Evolutionary conservation across 495 filamentous ascomycete genomes (phyloP).

Genomic region (Aspergillus sparsus): DNA sequence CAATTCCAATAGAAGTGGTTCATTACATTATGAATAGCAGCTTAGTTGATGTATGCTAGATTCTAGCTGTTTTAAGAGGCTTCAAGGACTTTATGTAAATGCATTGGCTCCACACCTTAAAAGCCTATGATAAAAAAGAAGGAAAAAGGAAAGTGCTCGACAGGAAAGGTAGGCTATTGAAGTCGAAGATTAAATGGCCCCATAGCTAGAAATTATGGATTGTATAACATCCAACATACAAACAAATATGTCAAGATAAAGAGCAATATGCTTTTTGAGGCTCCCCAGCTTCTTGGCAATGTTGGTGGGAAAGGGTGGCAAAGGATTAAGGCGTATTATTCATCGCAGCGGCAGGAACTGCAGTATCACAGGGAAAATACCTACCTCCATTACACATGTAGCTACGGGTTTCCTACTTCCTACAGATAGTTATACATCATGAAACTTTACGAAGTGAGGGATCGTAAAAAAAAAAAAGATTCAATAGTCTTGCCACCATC

Average conservation of each 20-base stretch:
- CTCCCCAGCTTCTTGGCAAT: too few relatives aligned
- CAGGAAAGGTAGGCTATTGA: neutral
- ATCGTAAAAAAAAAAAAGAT: constrained; percentile 7
- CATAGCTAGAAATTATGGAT: too few relatives aligned
- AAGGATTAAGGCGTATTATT: too few relatives aligned
- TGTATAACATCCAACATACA: too few relatives aligned
- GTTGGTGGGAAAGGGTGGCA: too few relatives aligned
- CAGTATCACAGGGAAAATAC: too few relatives aligned
- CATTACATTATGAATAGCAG: constrained; percentile 1
- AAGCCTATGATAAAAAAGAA: neutral
- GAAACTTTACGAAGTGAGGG: constrained; percentile 13
- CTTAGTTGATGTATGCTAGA: constrained; percentile 1
- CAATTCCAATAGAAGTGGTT: constrained; percentile 4
- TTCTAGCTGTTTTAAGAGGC: neutral
- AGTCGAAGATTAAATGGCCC: too few relatives aligned
- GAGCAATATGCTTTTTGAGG: too few relatives aligned
- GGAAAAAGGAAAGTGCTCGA: neutral
- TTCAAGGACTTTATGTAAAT: neutral
- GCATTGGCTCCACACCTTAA: constrained; percentile 1
- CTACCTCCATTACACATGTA: too few relatives aligned
- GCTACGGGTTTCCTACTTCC: neutral
- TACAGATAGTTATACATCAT: constrained; percentile 3
- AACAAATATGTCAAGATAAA: too few relatives aligned
- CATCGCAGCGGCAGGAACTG: too few relatives aligned
- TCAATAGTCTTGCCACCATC: constrained; percentile 18